Evolutionary conservation across 139 green algal species (phyloP), one percentile per base, ranked within the genome.

Genomic region (Deuterostichococcus epilithicus): DNA sequence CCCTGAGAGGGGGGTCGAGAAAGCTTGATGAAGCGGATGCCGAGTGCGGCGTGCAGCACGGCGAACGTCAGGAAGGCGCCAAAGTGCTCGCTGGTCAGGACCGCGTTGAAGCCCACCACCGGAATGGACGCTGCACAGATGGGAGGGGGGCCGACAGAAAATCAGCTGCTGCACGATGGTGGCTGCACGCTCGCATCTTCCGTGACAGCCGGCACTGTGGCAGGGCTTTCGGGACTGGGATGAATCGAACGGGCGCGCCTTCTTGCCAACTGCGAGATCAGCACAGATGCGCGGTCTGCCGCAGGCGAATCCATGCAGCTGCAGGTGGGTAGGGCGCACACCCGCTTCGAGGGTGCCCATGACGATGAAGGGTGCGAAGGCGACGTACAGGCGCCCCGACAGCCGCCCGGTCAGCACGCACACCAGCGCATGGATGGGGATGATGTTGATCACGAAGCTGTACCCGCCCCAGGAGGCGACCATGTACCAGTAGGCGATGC

Each of bases 361-460:
- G 25, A 94, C 82, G 20, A 97, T 83, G 26, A 95, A 84, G 0
- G 93, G 93, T 10, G 92, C 89, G 75, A 93, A 96, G 0, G 92
- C 93, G 3, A 97, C 76, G 81, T 97, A 97, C 18, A 97, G 87
- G 32, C 86, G 68, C 63, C 60, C 45, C 20, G 80, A 88, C 2
- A 92, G 73, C 35, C 91, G 79, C 1, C 88, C 88, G 22, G 88
- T 90, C 37, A 94, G 83, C 37, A 97, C 83, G 70, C 84, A 93
- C 52, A 63, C 52, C 58, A 99, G 82, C 73, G 87, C 93, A 86
- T 98, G 96, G 67, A 99, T 95, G 34, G 93, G 94, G 69, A 98
- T 80, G 68, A 98, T 83, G 86, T 98, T 98, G 89, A 97, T 97
- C 80, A 99, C 94, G 88, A 99, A 98, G n/a, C 90, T 91, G 86